These are phyloP conservation scores for Ganoderma sinense DNA, from an alignment of 1,284 basidiomycete genomes.

Conservation along the genomic window DNA sequence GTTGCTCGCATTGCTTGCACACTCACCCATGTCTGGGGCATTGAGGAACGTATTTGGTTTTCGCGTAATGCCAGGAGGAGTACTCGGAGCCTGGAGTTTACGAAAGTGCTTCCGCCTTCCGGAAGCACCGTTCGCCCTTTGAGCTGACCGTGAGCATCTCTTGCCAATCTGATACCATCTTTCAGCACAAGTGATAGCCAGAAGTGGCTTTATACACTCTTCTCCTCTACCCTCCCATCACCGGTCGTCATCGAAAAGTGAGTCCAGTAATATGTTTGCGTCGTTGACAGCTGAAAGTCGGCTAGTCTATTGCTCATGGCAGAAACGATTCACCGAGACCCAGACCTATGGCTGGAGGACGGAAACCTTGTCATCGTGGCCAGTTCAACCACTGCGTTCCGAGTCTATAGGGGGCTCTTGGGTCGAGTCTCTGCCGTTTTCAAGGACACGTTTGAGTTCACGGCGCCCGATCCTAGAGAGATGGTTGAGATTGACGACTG, in stretches of 20 bases:
- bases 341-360: constrained; percentile 9
- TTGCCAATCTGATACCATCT: not conserved
- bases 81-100: not conserved
- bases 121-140: not conserved
- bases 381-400: not conserved
- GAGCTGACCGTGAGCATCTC: not conserved
- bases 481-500: constrained; percentile 11
- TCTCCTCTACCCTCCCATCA: not conserved
- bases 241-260: not conserved
- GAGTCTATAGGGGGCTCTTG: constrained; percentile 12
- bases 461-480: not conserved
- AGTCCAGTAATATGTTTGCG: not conserved
- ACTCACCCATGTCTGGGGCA: not conserved
- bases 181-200: not conserved
- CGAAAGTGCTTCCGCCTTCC: not conserved
- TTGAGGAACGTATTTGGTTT: not conserved
- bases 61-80: not conserved
- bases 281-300: not conserved
- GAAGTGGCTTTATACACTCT: not conserved
- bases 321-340: not conserved
- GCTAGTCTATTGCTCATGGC: not conserved
- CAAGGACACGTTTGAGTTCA: not conserved
- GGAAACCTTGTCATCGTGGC: constrained; percentile 13
- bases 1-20: not conserved
- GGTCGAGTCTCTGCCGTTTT: not conserved